phyloP scores from a whole-genome alignment of 148 eudicot genomes.

The Polygonum maritimum region DNA sequence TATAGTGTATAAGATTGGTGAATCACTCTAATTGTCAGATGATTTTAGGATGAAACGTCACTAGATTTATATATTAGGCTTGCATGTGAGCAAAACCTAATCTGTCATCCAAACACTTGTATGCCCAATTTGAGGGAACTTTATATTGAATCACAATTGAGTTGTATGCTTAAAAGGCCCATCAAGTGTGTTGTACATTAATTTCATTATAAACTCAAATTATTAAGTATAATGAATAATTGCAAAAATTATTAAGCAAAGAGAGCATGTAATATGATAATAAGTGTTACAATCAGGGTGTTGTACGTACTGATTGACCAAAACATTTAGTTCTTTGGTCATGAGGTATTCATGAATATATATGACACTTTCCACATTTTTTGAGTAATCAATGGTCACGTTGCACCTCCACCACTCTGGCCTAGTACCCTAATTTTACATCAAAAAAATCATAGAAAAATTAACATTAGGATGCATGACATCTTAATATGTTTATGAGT shows the following conservation, averaged over 20 bases:
- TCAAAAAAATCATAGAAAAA: background rate
- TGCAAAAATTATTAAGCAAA: background rate
- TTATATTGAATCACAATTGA: too few species aligned
- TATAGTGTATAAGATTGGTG: too few species aligned
- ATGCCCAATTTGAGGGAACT: background rate
- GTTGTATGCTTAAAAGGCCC: too few species aligned
- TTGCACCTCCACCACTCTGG: conserved; percentile 33
- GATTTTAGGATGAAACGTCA: too few species aligned
- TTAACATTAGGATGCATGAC: background rate
- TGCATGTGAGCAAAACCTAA: too few species aligned
- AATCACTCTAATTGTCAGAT: too few species aligned
- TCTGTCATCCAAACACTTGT: too few species aligned
- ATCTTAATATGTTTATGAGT: background rate
- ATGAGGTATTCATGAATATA: conserved; percentile 25
- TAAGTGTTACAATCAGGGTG: background rate
- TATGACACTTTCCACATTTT: conserved; percentile 31
- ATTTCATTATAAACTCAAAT: too few species aligned
- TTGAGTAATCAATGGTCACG: conserved; percentile 23
- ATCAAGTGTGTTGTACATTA: too few species aligned
- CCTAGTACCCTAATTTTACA: conserved; percentile 23
- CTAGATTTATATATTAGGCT: too few species aligned
- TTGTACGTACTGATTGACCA: conserved; percentile 20
- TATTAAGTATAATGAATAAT: too few species aligned
- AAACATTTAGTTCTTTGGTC: conserved; percentile 20
- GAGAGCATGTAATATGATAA: too few species aligned